These are phyloP conservation scores for Nosema muscidifuracis DNA, from an alignment of 371 early-diverging fungal species.

Conservation along the genomic window DNA sequence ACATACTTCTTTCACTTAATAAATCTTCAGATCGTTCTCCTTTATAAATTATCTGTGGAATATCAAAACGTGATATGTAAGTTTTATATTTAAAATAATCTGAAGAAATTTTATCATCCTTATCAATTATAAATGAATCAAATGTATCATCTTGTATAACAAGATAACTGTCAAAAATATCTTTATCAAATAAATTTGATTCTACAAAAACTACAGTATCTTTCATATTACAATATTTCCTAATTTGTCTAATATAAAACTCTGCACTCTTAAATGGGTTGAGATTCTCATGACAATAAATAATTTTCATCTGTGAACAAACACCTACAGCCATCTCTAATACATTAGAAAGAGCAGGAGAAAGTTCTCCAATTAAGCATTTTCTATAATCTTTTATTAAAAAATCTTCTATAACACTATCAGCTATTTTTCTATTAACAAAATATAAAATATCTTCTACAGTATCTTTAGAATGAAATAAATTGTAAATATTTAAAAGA, in stretches of 20 bases:
- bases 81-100: too few species aligned
- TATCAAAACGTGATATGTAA: too few species aligned
- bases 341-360: background rate
- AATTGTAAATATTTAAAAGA: background rate
- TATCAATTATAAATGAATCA: background rate
- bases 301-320: background rate
- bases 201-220: conserved; percentile 1
- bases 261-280: too few species aligned
- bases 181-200: background rate
- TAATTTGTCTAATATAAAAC: background rate
- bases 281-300: background rate
- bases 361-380: background rate
- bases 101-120: too few species aligned
- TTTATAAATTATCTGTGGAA: too few species aligned
- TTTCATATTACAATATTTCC: background rate
- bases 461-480: background rate
- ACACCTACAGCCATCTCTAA: conserved; percentile 5
- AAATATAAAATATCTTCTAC: conserved; percentile 6
- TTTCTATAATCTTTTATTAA: background rate
- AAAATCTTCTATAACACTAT: conserved; percentile 10
- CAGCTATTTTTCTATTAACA: background rate
- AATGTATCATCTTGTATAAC: background rate
- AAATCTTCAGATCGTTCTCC: too few species aligned
- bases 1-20: too few species aligned
- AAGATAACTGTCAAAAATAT: background rate